Evolutionary conservation across 257 asterid species (phyloP), one percentile per base, ranked within the genome.

Genomic region (Cinchona pubescens): DNA sequence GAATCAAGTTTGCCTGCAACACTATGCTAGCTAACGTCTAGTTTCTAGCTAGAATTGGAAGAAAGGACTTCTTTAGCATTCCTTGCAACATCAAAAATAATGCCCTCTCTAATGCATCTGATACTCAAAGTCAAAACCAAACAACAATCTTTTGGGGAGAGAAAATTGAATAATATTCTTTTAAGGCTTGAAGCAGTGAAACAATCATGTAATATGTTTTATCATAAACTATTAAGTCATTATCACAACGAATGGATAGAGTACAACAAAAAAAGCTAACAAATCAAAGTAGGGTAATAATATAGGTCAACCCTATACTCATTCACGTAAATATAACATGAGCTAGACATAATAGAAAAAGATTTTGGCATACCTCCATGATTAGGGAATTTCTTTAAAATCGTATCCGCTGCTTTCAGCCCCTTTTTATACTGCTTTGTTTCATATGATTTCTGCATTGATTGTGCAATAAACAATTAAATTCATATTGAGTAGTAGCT

Each of bases 391-490:
- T 95, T 95, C 90, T 92, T 95, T 72, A 95, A 85, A 81, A 95
- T 90, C 53, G 96, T 77, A 86, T 95, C 99, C 40, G 99, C 98
- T 79, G 98, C 98, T 91, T 91, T 95, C 85, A 95, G 69, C 49
- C 99, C 99, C 87, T 95, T 95, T 71, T 95, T 95, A 82, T 95
- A 95, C 86, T 95, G 99, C 77, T 95, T 95, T 23, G 98, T 88
- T 82, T 95, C 99, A 72, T 95, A 92, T 49, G 99, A 92, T 91
- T 91, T 95, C 99, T 95, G 94, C 80, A 78, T 53, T 29, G 32
- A 75, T 13, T 73, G 72, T 11, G 64, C 35, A 67, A 62, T 14
- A 56, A 69, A 37, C 15, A 29, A 15, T 64, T 30, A 76, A 46
- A 11, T 19, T 43, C 21, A 49, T 9, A 64, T 45, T 27, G 16